These are phyloP conservation scores for Solanum arcanum DNA, from an alignment of 257 asterid species.

Conservation along the genomic window DNA sequence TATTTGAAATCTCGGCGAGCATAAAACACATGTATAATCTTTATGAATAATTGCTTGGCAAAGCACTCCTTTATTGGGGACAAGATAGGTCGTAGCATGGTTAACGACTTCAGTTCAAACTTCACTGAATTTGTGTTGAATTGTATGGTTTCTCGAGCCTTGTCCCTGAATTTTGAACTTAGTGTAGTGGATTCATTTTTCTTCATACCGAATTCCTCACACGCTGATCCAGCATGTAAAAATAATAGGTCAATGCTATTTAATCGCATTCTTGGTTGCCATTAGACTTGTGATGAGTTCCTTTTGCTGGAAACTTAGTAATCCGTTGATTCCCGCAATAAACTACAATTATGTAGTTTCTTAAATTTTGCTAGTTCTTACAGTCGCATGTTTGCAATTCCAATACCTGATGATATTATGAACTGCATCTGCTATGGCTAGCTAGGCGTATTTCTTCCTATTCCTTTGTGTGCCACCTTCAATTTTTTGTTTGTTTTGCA, in stretches of 20 bases:
- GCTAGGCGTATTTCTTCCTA: too few relatives aligned
- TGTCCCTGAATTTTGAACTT: not conserved
- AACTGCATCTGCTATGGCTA: not conserved
- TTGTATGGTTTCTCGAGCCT: not conserved
- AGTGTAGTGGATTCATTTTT: not conserved
- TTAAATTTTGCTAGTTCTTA: not conserved
- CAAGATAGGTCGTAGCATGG: not conserved
- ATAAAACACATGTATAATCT: not conserved
- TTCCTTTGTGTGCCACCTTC: not conserved
- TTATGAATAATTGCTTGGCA: not conserved
- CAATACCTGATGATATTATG: not conserved
- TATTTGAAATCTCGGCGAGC: constrained; percentile 1
- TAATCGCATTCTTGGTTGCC: not conserved
- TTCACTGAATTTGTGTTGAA: not conserved
- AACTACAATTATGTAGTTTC: not conserved
- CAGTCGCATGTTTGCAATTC: not conserved
- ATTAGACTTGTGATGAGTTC: not conserved
- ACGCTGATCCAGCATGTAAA: not conserved
- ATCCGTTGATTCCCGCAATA: not conserved
- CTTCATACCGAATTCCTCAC: not conserved
- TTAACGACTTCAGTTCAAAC: not conserved
- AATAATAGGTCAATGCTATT: not conserved
- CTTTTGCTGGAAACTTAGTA: not conserved
- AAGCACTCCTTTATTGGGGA: not conserved
- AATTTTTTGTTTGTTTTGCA: not conserved